These are phyloP conservation scores for Suillus occidentalis DNA, from an alignment of 768 basidiomycete genomes.

Conservation along the genomic window DNA sequence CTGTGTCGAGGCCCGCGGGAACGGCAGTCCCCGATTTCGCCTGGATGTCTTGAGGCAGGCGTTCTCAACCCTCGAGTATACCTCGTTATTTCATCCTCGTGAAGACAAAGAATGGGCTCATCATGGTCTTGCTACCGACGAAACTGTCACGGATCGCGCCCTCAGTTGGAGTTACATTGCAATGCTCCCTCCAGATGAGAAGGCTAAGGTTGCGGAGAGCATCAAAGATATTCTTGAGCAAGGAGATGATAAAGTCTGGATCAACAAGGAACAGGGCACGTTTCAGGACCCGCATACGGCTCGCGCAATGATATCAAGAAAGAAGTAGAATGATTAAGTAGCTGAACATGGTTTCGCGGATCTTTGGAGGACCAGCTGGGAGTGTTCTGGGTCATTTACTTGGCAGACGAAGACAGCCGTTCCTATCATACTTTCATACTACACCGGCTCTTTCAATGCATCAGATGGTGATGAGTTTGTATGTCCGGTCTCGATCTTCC, in stretches of 20 bases:
- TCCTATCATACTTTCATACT: neutral
- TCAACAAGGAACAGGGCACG: slow-evolving; percentile 66
- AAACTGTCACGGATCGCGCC: slow-evolving; percentile 65
- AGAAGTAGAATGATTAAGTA: slow-evolving; percentile 31
- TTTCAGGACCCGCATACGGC: slow-evolving; percentile 84
- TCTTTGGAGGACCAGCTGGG: neutral
- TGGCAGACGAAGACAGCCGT: neutral
- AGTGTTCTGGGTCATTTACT: neutral
- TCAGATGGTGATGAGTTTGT: neutral
- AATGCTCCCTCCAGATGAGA: slow-evolving; percentile 55
- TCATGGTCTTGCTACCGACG: slow-evolving; percentile 48
- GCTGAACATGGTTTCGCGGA: neutral
- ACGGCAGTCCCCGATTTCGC: slow-evolving; percentile 80
- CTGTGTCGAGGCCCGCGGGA: slow-evolving; percentile 58
- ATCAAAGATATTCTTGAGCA: slow-evolving; percentile 55
- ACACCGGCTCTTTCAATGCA: neutral
- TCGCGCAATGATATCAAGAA: slow-evolving; percentile 50
- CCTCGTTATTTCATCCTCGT: slow-evolving; percentile 54
- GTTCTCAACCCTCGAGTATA: slow-evolving; percentile 65
- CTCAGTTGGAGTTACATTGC: slow-evolving; percentile 86
- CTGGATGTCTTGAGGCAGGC: slow-evolving; percentile 68
- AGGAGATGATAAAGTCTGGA: slow-evolving; percentile 72
- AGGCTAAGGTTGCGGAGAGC: slow-evolving; percentile 47
- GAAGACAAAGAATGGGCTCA: slow-evolving; percentile 58
- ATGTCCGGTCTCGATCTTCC: neutral